Evolutionary conservation across 164 flowering plant species (phyloP).

Genomic region (Aristolochia fimbriata): DNA sequence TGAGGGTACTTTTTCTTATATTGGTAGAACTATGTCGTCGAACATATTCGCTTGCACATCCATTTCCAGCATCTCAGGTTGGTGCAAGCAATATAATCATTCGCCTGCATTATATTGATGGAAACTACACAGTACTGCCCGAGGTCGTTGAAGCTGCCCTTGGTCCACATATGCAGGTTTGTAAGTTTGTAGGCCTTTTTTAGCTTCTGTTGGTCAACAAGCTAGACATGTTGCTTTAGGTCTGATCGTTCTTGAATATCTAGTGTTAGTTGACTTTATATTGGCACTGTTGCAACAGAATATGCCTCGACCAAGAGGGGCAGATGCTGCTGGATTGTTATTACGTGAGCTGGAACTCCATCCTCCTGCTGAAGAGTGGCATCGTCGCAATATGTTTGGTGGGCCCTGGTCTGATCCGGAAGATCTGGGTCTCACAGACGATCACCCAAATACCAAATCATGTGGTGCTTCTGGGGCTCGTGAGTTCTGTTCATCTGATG

Average conservation of each 20-base stretch:
- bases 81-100: conserved; percentile 79
- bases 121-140: conserved; percentile 90
- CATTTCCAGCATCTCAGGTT: conserved; percentile 91
- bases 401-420: conserved; percentile 96
- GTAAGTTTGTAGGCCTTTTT: neutral
- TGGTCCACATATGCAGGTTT: conserved; percentile 99
- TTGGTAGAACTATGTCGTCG: conserved; percentile 87
- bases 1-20: conserved; percentile 87
- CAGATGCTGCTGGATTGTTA: conserved; percentile 97
- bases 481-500: conserved; percentile 34
- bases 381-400: conserved; percentile 86
- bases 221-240: no score
- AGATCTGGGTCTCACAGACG: conserved; percentile 46
- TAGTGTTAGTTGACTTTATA: no score
- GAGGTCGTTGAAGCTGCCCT: conserved; percentile 99
- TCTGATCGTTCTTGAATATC: no score
- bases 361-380: conserved; percentile 99
- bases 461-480: conserved; percentile 28
- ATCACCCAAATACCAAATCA: conserved; percentile 24
- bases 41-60: conserved; percentile 60
- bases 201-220: no score
- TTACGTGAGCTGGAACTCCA: conserved; percentile 96
- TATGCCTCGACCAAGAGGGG: conserved; percentile 99
- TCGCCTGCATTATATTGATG: conserved; percentile 93
- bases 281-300: conserved; percentile 32